Conservation (phyloP, 2,329 filamentous ascomycete species). For the Aspergillus sojae region DNA sequence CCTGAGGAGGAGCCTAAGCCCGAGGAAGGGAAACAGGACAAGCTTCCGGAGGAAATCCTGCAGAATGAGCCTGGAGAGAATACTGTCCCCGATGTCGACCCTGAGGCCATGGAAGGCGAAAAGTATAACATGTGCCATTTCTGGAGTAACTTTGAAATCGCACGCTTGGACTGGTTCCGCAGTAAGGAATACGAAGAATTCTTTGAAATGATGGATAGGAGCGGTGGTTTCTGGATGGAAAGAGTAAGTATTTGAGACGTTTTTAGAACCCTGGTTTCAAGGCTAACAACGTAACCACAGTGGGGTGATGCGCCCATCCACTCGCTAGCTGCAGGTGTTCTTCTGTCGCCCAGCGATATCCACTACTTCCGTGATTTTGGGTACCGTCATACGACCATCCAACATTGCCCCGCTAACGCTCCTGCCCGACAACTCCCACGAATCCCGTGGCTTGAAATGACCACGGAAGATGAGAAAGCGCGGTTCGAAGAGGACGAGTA, state of each 20-base stretch:
- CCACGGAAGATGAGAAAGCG: slow-evolving; percentile 78
- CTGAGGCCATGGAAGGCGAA: slow-evolving; percentile 94
- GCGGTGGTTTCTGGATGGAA: slow-evolving; percentile 99
- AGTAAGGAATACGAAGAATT: slow-evolving; percentile 98
- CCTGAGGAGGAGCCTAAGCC: slow-evolving; percentile 55
- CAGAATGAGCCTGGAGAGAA: slow-evolving; percentile 72
- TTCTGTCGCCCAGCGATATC: slow-evolving; percentile 79
- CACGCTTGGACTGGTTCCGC: slow-evolving; percentile 89
- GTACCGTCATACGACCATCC: slow-evolving; percentile 97
- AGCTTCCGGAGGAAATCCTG: slow-evolving; percentile 79
- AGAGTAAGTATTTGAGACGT: slow-evolving; percentile 63
- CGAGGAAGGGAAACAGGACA: slow-evolving; percentile 67
- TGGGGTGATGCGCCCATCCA: slow-evolving; percentile 99
- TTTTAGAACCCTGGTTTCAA: slow-evolving; percentile 21
- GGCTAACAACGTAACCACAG: slow-evolving; percentile 53
- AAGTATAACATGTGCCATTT: slow-evolving; percentile 99
- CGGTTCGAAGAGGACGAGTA: slow-evolving; percentile 92
- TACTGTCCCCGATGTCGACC: slow-evolving; percentile 77
- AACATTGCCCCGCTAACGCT: slow-evolving; percentile 96
- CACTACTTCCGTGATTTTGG: slow-evolving; percentile 99
- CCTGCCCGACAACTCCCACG: slow-evolving; percentile 82
- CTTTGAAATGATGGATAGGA: slow-evolving; percentile 98
- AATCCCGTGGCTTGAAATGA: slow-evolving; percentile 78
- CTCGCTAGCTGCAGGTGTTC: slow-evolving; percentile 88
- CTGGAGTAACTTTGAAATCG: slow-evolving; percentile 99